A percentile compares a stretch with the other conserved stretches of the same genome.
Evolutionary conservation across 1,139 yeast species (phyloP).

Genomic region (Kurtzmaniella quercitrusa): DNA sequence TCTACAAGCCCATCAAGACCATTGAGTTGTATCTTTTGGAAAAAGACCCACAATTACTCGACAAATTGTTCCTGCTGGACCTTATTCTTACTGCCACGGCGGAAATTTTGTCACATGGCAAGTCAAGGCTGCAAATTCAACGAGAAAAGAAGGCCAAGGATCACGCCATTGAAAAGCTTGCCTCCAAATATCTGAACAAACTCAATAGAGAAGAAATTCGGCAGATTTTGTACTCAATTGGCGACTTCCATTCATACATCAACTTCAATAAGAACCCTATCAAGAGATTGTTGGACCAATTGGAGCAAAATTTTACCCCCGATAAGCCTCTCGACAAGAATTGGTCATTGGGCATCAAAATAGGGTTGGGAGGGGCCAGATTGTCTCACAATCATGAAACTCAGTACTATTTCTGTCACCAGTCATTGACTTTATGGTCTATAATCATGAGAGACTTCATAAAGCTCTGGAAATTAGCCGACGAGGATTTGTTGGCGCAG

Average conservation of each 20-base stretch:
- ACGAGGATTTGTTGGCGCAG: slow-evolving; percentile 54
- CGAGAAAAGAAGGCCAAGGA: slow-evolving; percentile 60
- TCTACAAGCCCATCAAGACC: slow-evolving; percentile 64
- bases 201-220: slow-evolving; percentile 54
- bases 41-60: slow-evolving; percentile 14
- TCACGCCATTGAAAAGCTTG: slow-evolving; percentile 53
- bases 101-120: slow-evolving; percentile 56
- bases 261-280: slow-evolving; percentile 64
- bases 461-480: slow-evolving; percentile 68
- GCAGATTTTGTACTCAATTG: slow-evolving; percentile 66
- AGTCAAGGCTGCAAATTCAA: slow-evolving; percentile 47
- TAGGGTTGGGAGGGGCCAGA: slow-evolving; percentile 63
- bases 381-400: slow-evolving; percentile 65
- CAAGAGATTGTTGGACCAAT: slow-evolving; percentile 48
- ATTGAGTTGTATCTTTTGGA: slow-evolving; percentile 43
- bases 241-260: slow-evolving; percentile 70
- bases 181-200: slow-evolving; percentile 36
- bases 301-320: slow-evolving; percentile 44
- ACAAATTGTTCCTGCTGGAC: slow-evolving; percentile 50
- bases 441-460: slow-evolving; percentile 71
- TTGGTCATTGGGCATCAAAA: slow-evolving; percentile 56
- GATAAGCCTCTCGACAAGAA: slow-evolving; percentile 23
- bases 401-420: slow-evolving; percentile 66
- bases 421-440: slow-evolving; percentile 68
- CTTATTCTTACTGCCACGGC: slow-evolving; percentile 57